Evolutionary conservation across 306 rosid species (phyloP).

Genomic region (Prunus mongolica): DNA sequence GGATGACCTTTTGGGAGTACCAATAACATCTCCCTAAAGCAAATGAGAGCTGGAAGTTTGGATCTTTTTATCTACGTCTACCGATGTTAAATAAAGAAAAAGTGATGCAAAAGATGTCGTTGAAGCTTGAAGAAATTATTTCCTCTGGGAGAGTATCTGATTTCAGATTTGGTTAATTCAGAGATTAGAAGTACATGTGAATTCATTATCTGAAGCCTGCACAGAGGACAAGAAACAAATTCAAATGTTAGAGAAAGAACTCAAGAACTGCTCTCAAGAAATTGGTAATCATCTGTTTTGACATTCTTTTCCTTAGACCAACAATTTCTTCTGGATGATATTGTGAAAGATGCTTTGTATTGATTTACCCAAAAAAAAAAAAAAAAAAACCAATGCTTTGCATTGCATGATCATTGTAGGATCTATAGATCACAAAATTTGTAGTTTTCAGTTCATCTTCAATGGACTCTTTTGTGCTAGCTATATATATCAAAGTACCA

Average conservation of each 20-base stretch:
- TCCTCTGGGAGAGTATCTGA: conserved; percentile 14
- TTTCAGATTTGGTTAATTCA: conserved; percentile 38
- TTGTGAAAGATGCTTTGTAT: neutral
- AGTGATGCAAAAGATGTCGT: neutral
- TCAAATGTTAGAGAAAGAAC: conserved; percentile 62
- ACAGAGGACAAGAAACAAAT: conserved; percentile 59
- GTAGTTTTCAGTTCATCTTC: neutral
- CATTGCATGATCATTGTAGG: neutral
- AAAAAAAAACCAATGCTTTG: neutral
- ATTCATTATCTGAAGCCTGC: conserved; percentile 44
- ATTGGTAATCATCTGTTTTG: conserved; percentile 45
- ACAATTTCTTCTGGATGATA: neutral
- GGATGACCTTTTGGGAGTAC: too few species aligned
- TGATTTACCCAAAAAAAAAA: too few species aligned
- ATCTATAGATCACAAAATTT: neutral
- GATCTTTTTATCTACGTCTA: neutral
- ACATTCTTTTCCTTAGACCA: neutral
- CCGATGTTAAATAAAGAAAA: neutral
- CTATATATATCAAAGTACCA: neutral
- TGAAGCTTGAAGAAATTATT: neutral
- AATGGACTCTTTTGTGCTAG: neutral
- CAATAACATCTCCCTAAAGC: too few species aligned
- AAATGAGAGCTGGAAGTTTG: neutral
- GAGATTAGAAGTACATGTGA: conserved; percentile 55
- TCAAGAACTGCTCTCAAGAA: conserved; percentile 83